Evolutionary conservation across 1,284 basidiomycete genomes (phyloP).

Genomic region (Ceratobasidium theobromae): DNA sequence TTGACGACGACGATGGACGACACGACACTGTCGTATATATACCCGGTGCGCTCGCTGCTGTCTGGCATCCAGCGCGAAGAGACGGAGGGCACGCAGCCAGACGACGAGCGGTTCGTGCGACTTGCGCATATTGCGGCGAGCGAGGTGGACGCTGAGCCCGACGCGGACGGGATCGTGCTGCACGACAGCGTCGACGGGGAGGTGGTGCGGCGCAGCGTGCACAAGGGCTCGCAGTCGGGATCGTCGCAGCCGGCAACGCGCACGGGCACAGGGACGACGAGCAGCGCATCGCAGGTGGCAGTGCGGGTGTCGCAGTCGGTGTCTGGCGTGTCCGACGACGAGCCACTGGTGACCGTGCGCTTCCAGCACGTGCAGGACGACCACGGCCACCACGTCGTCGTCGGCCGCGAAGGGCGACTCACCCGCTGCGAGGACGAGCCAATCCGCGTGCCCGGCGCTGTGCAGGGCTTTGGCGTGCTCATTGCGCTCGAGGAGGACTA

Average conservation of each 20-base stretch:
- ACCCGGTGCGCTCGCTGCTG: constrained; percentile 38
- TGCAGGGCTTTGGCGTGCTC: constrained; percentile 84
- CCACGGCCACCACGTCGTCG: constrained; percentile 72
- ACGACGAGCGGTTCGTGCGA: neutral
- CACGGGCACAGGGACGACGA: neutral
- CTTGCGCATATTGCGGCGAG: neutral
- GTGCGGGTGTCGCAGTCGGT: no score
- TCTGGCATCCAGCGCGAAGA: constrained; percentile 36
- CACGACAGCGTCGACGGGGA: constrained; percentile 28
- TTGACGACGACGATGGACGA: neutral
- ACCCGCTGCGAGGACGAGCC: constrained; percentile 84
- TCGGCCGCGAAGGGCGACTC: constrained; percentile 71
- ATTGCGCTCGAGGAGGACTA: constrained; percentile 71
- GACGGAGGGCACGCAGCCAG: neutral
- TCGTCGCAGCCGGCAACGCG: neutral
- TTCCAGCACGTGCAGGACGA: constrained; percentile 70
- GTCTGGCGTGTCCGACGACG: neutral
- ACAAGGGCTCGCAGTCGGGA: constrained; percentile 1
- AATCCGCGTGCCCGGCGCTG: constrained; percentile 80
- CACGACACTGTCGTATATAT: constrained; percentile 33
- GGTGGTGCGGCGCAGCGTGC: constrained; percentile 4
- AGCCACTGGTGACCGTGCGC: constrained; percentile 55
- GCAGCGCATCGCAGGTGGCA: constrained; percentile 5
- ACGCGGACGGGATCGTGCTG: neutral
- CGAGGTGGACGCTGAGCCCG: neutral